Percentiles rank a stretch among this genome's conserved stretches.
Evolutionary conservation across 2,329 filamentous ascomycete species (phyloP).

Genomic region (Pestalotiopsis fici): DNA sequence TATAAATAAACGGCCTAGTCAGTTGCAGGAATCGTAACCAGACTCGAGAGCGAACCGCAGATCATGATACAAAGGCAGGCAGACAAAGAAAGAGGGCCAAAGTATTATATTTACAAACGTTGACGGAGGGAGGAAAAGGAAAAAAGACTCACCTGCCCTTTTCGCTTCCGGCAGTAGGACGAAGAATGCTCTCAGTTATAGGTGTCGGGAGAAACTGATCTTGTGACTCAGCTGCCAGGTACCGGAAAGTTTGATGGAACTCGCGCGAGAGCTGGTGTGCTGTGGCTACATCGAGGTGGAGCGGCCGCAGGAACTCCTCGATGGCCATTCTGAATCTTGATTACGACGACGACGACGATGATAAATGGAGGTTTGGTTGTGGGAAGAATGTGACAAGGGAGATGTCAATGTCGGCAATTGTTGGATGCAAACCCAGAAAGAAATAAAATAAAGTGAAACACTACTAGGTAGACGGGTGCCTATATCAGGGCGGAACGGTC

Average conservation of each 20-base stretch:
- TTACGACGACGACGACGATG: too few relatives aligned
- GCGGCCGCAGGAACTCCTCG: constrained; percentile 50
- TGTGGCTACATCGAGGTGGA: constrained; percentile 47
- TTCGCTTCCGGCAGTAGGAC: constrained; percentile 42
- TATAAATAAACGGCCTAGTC: too few relatives aligned
- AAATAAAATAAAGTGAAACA: neutral
- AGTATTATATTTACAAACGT: neutral
- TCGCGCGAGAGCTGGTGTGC: constrained; percentile 48
- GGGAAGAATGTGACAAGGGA: neutral
- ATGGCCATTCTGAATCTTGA: constrained; percentile 24
- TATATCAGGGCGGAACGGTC: neutral
- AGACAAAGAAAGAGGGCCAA: neutral
- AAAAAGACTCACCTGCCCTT: constrained; percentile 47
- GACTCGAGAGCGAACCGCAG: too few relatives aligned
- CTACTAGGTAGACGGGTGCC: neutral
- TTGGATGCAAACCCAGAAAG: neutral
- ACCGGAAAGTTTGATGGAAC: constrained; percentile 47
- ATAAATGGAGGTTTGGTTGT: neutral
- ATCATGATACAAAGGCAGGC: neutral
- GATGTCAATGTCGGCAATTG: neutral
- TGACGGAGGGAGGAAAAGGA: too few relatives aligned
- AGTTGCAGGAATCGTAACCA: too few relatives aligned
- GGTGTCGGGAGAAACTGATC: constrained; percentile 63
- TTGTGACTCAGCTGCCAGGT: constrained; percentile 51
- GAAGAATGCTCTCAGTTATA: constrained; percentile 59